phyloP scores from a whole-genome alignment of 2,329 filamentous ascomycete genomes.

The Beauveria australis region DNA sequence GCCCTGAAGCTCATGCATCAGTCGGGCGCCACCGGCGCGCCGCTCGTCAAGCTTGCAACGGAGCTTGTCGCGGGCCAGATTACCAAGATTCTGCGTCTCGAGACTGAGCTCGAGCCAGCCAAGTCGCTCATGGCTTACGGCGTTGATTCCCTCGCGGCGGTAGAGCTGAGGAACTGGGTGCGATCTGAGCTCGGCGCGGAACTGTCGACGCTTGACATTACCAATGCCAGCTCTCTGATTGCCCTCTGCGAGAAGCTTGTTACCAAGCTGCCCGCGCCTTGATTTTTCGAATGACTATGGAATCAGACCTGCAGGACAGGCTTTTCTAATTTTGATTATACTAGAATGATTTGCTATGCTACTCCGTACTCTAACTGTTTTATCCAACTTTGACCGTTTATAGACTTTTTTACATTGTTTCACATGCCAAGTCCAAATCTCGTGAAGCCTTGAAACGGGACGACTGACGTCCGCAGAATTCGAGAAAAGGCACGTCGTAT shows the following conservation, averaged over 20 bases:
- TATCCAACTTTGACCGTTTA: too few species aligned
- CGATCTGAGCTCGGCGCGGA: conserved; percentile 18
- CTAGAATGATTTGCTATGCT: neutral
- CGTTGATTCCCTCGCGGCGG: conserved; percentile 22
- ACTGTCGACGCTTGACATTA: conserved; percentile 22
- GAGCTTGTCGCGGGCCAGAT: conserved; percentile 18
- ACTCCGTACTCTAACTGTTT: too few species aligned
- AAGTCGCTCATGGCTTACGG: conserved; percentile 21
- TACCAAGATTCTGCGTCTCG: conserved; percentile 18
- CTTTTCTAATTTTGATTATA: too few species aligned
- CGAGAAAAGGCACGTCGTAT: too few species aligned
- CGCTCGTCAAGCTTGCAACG: conserved; percentile 14
- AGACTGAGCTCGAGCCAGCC: conserved; percentile 17
- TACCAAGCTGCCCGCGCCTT: neutral
- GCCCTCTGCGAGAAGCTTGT: conserved; percentile 21
- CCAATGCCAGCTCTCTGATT: conserved; percentile 18
- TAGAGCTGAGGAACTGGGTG: conserved; percentile 23
- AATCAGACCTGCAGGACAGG: too few species aligned
- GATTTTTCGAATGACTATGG: too few species aligned
- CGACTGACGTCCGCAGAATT: too few species aligned
- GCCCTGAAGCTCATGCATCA: conserved; percentile 12
- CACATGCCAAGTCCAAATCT: too few species aligned
- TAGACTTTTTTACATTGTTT: too few species aligned
- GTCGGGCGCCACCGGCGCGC: conserved; percentile 3
- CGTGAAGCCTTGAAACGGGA: too few species aligned